Base-by-base conservation (phyloP, 1,139 yeast species). In the Kurtzmaniella quercitrusa region DNA sequence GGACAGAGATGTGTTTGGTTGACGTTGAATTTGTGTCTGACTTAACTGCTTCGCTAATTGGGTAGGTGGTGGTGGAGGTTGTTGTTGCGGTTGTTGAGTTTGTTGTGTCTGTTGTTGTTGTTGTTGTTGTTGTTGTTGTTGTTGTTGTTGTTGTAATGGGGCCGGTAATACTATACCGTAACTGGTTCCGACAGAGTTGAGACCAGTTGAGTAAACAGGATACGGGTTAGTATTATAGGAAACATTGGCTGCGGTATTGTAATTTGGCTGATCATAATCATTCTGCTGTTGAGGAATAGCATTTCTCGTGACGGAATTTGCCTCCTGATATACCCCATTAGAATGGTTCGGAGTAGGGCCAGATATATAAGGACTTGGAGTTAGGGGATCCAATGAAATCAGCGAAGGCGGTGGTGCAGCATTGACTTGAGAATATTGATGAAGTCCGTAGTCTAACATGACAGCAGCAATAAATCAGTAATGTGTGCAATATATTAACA, bases 41-140 rank as follows among this genome's bases (percentile, higher is more conserved):
- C 3, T 19, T 5, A 17, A 6, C 7, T 12, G 32, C 5, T 19
- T 22, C 19, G 21, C 21, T 15, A 15, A 15, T 36, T 18, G n/a
- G 30, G n/a, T 15, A 17, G 36, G 36, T 33, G 39, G 19, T 15
- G 23, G 33, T 37, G 17, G 32, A 14, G 23, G 28, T 18, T 19
- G 38, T 17, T 21, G 35, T 14, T 34, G 42, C n/a, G 21, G 38
- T 14, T 22, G 37, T 17, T 19, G 41, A 4, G 20, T 38, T 5
- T 32, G 37, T 7, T 32, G 41, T 11, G 11, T 11, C 5, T 6
- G 37, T 22, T 21, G 38, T 5, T 33, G 41, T 3, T 33, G 38
- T 15, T 23, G 33, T 17, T 19, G 42, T 12, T 35, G 38, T 14
- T n/a, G 33, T 14, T 34, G 38, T 11, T 22, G 42, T 2, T n/a